A percentile compares a stretch with the other conserved stretches of the same genome.
Evolutionary conservation across 2,329 filamentous ascomycete genomes (phyloP).

Genomic region (Geosmithia putterillii): DNA sequence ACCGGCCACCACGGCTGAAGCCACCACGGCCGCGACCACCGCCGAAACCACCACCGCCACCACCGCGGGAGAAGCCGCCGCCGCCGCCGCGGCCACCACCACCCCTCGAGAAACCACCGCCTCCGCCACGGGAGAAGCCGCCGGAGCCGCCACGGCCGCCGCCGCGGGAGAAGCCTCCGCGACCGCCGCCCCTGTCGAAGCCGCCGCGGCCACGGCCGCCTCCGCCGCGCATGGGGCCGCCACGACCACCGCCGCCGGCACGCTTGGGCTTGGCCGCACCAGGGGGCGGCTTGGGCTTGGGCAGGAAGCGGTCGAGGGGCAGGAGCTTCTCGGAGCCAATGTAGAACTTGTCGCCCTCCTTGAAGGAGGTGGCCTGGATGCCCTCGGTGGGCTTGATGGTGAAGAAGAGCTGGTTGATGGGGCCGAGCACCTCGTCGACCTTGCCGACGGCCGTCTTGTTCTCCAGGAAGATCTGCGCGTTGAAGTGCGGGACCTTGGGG

Average conservation of each 20-base stretch:
- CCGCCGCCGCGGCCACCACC: conserved; percentile 9
- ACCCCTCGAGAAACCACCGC: conserved; percentile 8
- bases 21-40: conserved; percentile 13
- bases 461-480: conserved; percentile 96
- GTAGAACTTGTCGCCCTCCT: conserved; percentile 93
- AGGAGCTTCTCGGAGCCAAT: conserved; percentile 91
- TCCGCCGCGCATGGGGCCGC: no score
- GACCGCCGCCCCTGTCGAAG: conserved; percentile 6
- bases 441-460: conserved; percentile 97
- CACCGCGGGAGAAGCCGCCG: conserved; percentile 10
- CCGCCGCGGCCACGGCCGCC: conserved; percentile 12
- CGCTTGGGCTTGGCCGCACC: conserved; percentile 53
- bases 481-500: conserved; percentile 96
- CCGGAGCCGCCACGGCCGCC: conserved; percentile 9
- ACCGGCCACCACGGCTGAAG: conserved; percentile 15
- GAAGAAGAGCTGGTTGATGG: conserved; percentile 97
- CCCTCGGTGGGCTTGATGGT: conserved; percentile 96
- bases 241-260: conserved; percentile 31
- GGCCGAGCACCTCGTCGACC: conserved; percentile 94
- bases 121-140: conserved; percentile 5
- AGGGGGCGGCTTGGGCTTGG: conserved; percentile 69
- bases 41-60: conserved; percentile 7
- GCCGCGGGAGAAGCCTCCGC: conserved; percentile 7
- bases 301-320: conserved; percentile 90
- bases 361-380: conserved; percentile 90